A percentile compares a stretch with the other conserved stretches of the same genome.
Conservation (phyloP, 345 rosid species). For the Populus ilicifolia region DNA sequence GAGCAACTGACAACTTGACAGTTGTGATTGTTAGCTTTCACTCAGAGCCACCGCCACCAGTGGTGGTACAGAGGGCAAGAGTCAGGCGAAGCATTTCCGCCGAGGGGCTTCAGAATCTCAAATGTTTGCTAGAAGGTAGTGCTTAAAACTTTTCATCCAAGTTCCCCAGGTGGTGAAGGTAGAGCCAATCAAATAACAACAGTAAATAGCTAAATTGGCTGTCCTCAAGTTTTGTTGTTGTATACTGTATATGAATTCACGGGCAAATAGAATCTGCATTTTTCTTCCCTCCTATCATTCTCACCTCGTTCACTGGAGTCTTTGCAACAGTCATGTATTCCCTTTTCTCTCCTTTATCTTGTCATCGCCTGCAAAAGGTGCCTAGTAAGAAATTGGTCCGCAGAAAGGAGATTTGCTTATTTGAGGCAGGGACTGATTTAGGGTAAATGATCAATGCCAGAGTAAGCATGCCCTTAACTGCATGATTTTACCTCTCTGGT, state of each 20-base stretch:
- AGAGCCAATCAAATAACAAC: constrained; percentile 17
- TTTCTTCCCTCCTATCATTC: neutral
- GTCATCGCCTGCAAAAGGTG: neutral
- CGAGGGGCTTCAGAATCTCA: constrained; percentile 53
- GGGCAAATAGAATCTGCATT: neutral
- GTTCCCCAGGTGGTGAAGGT: neutral
- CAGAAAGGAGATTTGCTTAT: neutral
- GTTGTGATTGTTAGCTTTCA: constrained; percentile 72
- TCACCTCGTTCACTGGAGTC: neutral
- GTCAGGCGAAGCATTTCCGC: constrained; percentile 64
- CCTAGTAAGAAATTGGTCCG: neutral
- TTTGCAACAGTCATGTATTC: neutral
- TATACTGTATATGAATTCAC: constrained; percentile 31
- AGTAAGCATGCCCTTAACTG: neutral
- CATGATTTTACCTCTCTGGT: neutral
- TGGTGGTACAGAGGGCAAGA: constrained; percentile 39
- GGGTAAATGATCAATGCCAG: neutral
- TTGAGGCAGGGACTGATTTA: neutral
- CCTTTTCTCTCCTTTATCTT: neutral
- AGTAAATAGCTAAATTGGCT: constrained; percentile 2
- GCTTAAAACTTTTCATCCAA: constrained; percentile 1
- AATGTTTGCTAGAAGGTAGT: constrained; percentile 34
- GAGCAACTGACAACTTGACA: constrained; percentile 63
- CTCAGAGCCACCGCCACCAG: constrained; percentile 49
- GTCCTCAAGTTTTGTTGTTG: constrained; percentile 8